Evolutionary conservation across 2,329 filamentous ascomycete genomes (phyloP), one percentile per base, ranked within the genome.

Genomic region (Bipolaris oryzae): DNA sequence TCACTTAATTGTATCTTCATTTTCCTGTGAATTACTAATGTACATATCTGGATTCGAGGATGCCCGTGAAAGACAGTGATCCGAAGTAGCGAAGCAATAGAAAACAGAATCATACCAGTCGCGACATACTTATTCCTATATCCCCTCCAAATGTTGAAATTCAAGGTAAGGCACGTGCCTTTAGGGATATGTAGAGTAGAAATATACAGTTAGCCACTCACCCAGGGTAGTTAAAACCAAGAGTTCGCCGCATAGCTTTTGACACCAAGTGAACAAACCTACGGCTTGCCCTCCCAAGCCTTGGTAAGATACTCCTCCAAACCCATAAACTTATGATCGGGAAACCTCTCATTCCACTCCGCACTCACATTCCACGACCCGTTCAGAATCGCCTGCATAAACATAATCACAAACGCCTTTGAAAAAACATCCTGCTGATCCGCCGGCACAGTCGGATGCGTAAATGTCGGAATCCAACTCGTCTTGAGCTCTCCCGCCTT

Each of bases 271-370:
- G 18, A 15, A 25, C 7, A 18, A 5, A 31, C 13, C 41, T 55
- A 79, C 37, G 65, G 62, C 59, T 75, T 78, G 10, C 72, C 77
- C 37, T 63, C 62, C 80, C 80, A 82, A 5, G 74, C 70, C 53
- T 78, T 65, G 0, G 45, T 64, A 10, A 83, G 57, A 58, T 81
- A 82, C 9, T 78, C 76, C 51, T 81, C 78, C 1, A 72, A 64
- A 7, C 64, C 53, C 1, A 68, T 76, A 46, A 83, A 83, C 53
- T 77, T 52, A 37, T 78, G 80, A 20, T 81, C 77, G 0, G 81
- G 79, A 28, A 81, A 73, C 16, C 79, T 62, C 47, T 72, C 57
- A 57, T 84, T 84, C 71, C 75, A 81, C 57, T 81, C 79, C 34
- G 76, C 74, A 15, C 78, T 74, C 1, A 78, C 72, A 56, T 77